Evolutionary conservation across 2,329 filamentous ascomycete genomes (phyloP).

Genomic region (Phyllosticta citribraziliensis): DNA sequence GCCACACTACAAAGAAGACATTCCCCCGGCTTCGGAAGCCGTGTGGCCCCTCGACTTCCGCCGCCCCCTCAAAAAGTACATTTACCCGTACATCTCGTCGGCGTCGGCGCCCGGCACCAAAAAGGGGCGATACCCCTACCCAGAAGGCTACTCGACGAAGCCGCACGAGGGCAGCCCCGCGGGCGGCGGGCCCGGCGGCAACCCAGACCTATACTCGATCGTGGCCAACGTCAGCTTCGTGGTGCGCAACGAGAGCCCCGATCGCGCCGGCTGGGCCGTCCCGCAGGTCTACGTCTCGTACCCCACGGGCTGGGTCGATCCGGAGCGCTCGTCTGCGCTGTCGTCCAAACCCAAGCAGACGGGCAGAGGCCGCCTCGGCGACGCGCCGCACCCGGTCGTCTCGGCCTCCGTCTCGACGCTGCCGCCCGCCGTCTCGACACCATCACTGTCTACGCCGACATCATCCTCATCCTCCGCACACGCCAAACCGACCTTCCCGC

Average conservation of each 20-base stretch:
- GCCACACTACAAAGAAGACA: constrained; percentile 19
- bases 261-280: constrained; percentile 43
- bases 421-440: background rate
- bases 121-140: constrained; percentile 33
- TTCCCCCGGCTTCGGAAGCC: constrained; percentile 47
- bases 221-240: constrained; percentile 34
- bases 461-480: background rate
- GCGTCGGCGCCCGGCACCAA: constrained; percentile 31
- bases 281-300: constrained; percentile 49
- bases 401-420: background rate
- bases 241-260: constrained; percentile 42
- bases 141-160: constrained; percentile 46
- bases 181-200: constrained; percentile 56
- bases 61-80: constrained; percentile 52
- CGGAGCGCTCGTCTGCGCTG: constrained; percentile 13
- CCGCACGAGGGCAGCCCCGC: constrained; percentile 44
- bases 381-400: background rate
- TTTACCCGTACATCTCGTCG: constrained; percentile 43
- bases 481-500: background rate
- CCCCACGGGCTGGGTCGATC: constrained; percentile 33
- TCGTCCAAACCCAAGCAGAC: background rate
- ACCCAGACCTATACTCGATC: constrained; percentile 44
- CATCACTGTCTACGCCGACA: background rate
- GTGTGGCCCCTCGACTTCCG: constrained; percentile 53
- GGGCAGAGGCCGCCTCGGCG: background rate